Evolutionary conservation across 805 yeast genomes (phyloP).

Genomic region (Allodekkera sacchari): DNA sequence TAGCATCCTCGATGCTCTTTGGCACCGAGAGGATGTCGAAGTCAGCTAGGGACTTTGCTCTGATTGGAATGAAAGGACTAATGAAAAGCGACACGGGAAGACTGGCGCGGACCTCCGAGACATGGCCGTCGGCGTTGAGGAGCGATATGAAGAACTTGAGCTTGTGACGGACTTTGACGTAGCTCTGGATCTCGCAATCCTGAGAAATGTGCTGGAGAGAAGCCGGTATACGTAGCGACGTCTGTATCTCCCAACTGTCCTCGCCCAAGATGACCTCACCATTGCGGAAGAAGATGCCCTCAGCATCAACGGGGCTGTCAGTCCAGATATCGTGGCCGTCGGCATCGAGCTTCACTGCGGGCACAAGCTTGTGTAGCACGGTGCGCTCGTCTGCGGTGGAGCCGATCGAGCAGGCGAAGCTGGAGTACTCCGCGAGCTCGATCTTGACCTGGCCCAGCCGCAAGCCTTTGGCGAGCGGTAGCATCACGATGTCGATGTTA

Average conservation of each 20-base stretch:
- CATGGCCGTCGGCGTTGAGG: constrained; percentile 84
- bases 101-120: constrained; percentile 85
- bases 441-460: constrained; percentile 66
- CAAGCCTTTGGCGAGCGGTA: constrained; percentile 77
- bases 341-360: constrained; percentile 28
- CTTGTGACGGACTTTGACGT: constrained; percentile 82
- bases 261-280: constrained; percentile 25
- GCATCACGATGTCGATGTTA: constrained; percentile 60
- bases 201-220: constrained; percentile 73
- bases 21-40: constrained; percentile 22
- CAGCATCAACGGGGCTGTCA: constrained; percentile 24
- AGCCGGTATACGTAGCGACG: constrained; percentile 58
- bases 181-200: constrained; percentile 66
- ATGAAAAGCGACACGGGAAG: constrained; percentile 53
- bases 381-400: constrained; percentile 57
- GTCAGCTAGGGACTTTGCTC: constrained; percentile 32
- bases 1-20: constrained; percentile 15
- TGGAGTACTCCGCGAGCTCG: constrained; percentile 56
- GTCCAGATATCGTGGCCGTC: constrained; percentile 35
- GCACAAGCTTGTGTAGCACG: constrained; percentile 39
- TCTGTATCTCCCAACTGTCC: constrained; percentile 70
- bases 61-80: constrained; percentile 71
- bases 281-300: constrained; percentile 30
- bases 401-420: constrained; percentile 48
- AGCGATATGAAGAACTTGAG: constrained; percentile 73